Base-by-base conservation (phyloP, 257 asterid genomes). In the Coffea canephora region DNA sequence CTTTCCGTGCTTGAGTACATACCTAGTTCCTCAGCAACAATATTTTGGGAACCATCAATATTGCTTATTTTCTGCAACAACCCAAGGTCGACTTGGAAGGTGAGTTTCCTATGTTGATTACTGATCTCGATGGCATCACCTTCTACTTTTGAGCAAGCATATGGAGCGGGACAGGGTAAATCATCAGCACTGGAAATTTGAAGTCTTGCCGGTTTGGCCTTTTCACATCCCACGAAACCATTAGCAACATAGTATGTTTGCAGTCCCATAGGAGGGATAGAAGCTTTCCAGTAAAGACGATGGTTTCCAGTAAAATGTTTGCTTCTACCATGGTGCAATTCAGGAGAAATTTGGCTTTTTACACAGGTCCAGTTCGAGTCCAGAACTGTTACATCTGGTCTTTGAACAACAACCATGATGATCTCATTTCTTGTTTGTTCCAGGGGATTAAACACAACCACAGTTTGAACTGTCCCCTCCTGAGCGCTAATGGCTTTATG, bases 341-440 rank as follows among this genome's bases (percentile, higher is more conserved):
- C 98, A 21, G 98, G 99, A 83, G 98, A 92, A 67, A 94, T 89
- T 87, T 94, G 99, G 87, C 99, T 96, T 87, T 85, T 96, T 83
- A 94, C 93, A 84, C 98, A 96, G 5, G 99, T 96, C 99, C 98
- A 96, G 84, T 96, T 96, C 6, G 97, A 89, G 86, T 96, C 99
- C 86, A 96, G 79, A 70, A 96, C 91, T 9, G 99, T 96, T 48
- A 91, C 97, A 80, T 94, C 97, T 4, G 98, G 97, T 78, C 97
- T 87, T 78, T 92, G 96, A 77, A 91, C 98, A 34, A 93, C 88
- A 48, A 96, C 89, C 95, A 89, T 96, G 82, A 92, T 95, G 77
- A 92, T 92, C 88, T 96, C 99, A 67, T 87, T 86, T 79, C 96
- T 85, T 69, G 89, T 90, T 85, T 91, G 99, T 90, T 94, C 99